Percentiles rank a stretch among this genome's conserved stretches.
Conservation (phyloP, 169 alveolate genomes). For the Plasmodium yoelii region DNA sequence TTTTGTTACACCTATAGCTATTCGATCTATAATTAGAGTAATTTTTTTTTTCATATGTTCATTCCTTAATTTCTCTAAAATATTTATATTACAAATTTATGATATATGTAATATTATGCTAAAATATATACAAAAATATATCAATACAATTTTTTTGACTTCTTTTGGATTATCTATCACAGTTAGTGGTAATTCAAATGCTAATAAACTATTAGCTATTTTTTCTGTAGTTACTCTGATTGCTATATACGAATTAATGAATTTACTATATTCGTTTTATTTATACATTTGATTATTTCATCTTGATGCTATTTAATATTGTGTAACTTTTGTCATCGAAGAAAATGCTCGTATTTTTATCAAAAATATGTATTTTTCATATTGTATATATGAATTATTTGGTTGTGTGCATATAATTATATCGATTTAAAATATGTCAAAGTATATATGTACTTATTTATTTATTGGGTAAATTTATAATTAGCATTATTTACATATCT, state of each 20-base stretch:
- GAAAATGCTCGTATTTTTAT: slow-evolving; percentile 25
- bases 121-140: slow-evolving; percentile 50
- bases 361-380: slow-evolving; percentile 21
- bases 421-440: background rate
- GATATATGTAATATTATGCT: slow-evolving; percentile 56
- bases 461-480: no score
- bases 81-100: slow-evolving; percentile 41
- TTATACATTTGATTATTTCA: slow-evolving; percentile 65
- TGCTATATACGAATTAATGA: slow-evolving; percentile 68
- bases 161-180: slow-evolving; percentile 75
- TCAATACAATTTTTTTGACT: slow-evolving; percentile 50
- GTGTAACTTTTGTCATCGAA: slow-evolving; percentile 15
- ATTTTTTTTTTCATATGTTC: slow-evolving; percentile 39
- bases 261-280: slow-evolving; percentile 21
- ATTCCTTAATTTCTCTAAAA: slow-evolving; percentile 46
- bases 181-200: slow-evolving; percentile 73
- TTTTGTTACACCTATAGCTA: slow-evolving; percentile 74
- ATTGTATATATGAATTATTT: background rate
- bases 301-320: slow-evolving; percentile 48
- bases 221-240: slow-evolving; percentile 74
- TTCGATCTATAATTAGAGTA: slow-evolving; percentile 48
- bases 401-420: background rate
- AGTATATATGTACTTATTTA: no score
- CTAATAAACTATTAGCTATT: slow-evolving; percentile 64
- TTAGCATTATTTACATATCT: no score